Conservation (phyloP, 495 filamentous ascomycete species). For the Aspergillus campestris region DNA sequence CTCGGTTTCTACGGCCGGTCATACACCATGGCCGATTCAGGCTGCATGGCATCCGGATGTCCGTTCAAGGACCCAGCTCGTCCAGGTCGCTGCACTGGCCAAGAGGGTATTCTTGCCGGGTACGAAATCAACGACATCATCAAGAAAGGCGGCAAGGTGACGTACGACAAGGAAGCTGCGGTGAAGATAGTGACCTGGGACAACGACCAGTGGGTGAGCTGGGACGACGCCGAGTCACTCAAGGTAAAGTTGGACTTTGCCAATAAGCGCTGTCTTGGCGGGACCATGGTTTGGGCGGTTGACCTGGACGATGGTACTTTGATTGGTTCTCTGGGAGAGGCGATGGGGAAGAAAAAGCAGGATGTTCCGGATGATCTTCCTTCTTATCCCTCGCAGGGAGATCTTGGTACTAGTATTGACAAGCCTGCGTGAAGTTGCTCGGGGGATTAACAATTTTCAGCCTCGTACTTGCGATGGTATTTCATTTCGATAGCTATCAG, state of each 20-base stretch:
- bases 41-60: slow-evolving; percentile 26
- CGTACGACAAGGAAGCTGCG: slow-evolving; percentile 9
- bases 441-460: too few relatives aligned
- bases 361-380: not conserved
- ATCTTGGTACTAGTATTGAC: too few relatives aligned
- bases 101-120: slow-evolving; percentile 12
- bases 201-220: slow-evolving; percentile 41
- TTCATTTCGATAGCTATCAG: too few relatives aligned
- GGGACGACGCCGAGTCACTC: slow-evolving; percentile 35
- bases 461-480: too few relatives aligned
- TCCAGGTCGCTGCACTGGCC: slow-evolving; percentile 27
- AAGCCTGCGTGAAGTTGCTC: too few relatives aligned
- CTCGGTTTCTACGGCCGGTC: slow-evolving; percentile 34
- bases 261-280: slow-evolving; percentile 20
- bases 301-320: slow-evolving; percentile 12
- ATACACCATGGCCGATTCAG: slow-evolving; percentile 27
- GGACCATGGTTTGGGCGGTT: slow-evolving; percentile 18
- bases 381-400: not conserved
- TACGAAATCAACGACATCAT: slow-evolving; percentile 13
- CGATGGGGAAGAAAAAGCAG: slow-evolving; percentile 3
- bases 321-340: slow-evolving; percentile 1
- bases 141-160: not conserved
- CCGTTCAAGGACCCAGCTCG: slow-evolving; percentile 11
- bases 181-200: slow-evolving; percentile 32
- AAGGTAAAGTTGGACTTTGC: slow-evolving; percentile 32